Conservation (phyloP, 495 filamentous ascomycete species). For the Xylaria grammica region DNA sequence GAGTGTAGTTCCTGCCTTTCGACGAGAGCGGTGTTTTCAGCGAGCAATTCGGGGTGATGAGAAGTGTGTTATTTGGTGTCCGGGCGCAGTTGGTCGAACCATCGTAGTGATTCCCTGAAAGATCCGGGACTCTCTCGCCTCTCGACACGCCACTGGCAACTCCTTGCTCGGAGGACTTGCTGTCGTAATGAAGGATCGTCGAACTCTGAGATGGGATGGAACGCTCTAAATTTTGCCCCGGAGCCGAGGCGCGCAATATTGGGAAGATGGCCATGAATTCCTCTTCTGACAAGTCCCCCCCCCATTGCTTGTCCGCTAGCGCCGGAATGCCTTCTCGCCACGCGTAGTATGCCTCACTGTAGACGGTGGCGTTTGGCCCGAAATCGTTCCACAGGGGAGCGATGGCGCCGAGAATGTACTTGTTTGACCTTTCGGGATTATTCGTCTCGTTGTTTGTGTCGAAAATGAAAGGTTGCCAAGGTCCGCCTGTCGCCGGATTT, state of each 20-base stretch:
- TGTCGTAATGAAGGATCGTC: constrained; percentile 50
- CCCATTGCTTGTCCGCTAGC: constrained; percentile 62
- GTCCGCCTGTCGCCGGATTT: constrained; percentile 42
- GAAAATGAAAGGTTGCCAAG: constrained; percentile 54
- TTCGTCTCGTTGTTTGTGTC: constrained; percentile 49
- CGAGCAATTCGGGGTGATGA: constrained; percentile 41
- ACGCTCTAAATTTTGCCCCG: constrained; percentile 56
- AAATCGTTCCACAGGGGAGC: constrained; percentile 60
- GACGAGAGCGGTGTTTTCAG: constrained; percentile 49
- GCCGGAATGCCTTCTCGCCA: constrained; percentile 55
- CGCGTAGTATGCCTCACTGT: constrained; percentile 54
- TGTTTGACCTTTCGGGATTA: constrained; percentile 47
- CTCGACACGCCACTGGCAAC: neutral
- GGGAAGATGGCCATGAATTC: constrained; percentile 48
- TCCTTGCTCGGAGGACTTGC: constrained; percentile 17
- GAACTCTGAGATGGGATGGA: constrained; percentile 42
- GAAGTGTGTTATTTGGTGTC: constrained; percentile 28
- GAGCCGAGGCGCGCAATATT: constrained; percentile 43
- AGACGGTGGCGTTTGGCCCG: constrained; percentile 53
- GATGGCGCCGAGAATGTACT: constrained; percentile 50
- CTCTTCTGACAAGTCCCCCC: constrained; percentile 46
- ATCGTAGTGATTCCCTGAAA: constrained; percentile 53
- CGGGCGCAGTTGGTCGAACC: constrained; percentile 41
- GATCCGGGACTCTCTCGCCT: constrained; percentile 36
- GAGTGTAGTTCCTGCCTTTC: constrained; percentile 57